phyloP scores from a whole-genome alignment of 1,139 yeast genomes.

The Magnusiomyces fungicola region DNA sequence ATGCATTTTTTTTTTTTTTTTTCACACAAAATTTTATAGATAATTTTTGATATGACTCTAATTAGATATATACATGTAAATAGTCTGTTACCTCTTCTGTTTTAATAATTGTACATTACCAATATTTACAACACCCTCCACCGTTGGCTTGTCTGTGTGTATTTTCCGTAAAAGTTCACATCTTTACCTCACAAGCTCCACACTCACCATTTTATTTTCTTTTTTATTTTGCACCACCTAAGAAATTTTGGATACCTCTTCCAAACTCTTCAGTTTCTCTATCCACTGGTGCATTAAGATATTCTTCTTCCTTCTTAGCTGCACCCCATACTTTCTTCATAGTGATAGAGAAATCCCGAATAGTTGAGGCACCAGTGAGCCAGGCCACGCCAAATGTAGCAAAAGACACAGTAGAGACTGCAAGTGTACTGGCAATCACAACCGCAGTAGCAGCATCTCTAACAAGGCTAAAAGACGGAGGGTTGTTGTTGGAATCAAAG shows the following conservation, averaged over 20 bases:
- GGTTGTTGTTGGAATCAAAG: slow-evolving; percentile 81
- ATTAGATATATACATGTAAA: too few relatives aligned
- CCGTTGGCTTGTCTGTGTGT: too few relatives aligned
- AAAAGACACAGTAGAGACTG: slow-evolving; percentile 69
- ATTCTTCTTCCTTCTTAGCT: slow-evolving; percentile 46
- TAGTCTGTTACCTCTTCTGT: too few relatives aligned
- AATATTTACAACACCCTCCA: too few relatives aligned
- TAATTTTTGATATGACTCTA: too few relatives aligned
- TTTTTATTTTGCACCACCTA: background rate
- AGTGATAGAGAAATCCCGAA: slow-evolving; percentile 63
- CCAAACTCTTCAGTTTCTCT: slow-evolving; percentile 56
- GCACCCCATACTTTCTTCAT: slow-evolving; percentile 69
- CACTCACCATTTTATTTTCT: too few relatives aligned
- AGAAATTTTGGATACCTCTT: slow-evolving; percentile 34
- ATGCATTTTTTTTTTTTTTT: too few relatives aligned
- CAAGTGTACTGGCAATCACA: slow-evolving; percentile 68
- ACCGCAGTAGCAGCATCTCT: slow-evolving; percentile 86
- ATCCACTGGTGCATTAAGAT: slow-evolving; percentile 51
- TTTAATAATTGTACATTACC: too few relatives aligned
- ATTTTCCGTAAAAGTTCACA: background rate
- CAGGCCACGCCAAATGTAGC: slow-evolving; percentile 69
- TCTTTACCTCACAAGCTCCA: background rate
- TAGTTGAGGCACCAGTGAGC: slow-evolving; percentile 62
- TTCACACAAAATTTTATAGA: too few relatives aligned
- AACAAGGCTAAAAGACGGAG: slow-evolving; percentile 73